Percentiles rank a stretch among this genome's conserved stretches.
Conservation (phyloP, 2,329 filamentous ascomycete genomes). For the Fusarium musae region DNA sequence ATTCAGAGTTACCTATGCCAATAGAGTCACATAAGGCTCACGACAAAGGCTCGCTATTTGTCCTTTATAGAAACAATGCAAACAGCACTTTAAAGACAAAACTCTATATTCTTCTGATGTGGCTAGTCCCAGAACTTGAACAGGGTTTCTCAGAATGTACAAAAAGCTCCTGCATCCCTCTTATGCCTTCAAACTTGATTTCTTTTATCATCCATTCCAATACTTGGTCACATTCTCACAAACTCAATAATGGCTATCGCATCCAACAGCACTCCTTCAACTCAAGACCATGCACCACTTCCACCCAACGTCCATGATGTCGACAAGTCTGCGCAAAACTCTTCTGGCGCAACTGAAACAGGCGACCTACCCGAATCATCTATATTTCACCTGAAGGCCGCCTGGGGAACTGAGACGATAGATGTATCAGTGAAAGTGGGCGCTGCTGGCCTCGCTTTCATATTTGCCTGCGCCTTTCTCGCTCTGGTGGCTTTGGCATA, state of each 20-base stretch:
- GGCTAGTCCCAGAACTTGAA: background rate
- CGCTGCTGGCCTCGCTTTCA: background rate
- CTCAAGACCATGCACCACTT: too few species aligned
- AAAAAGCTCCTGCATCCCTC: background rate
- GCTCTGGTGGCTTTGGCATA: background rate
- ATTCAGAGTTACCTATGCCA: accelerated
- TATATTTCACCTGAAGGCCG: background rate
- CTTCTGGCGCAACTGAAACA: too few species aligned
- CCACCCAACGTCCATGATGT: background rate
- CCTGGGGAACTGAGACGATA: background rate
- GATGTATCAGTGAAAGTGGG: background rate
- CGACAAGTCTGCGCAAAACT: background rate
- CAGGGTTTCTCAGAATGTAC: background rate
- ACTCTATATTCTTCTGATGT: accelerated
- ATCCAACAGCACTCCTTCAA: too few species aligned
- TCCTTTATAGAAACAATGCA: background rate
- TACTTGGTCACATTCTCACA: background rate
- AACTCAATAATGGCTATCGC: background rate
- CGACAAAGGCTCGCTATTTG: accelerated
- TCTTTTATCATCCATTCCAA: accelerated
- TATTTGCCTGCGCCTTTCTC: background rate
- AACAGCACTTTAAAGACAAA: background rate
- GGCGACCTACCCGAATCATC: accelerated
- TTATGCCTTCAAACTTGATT: accelerated
- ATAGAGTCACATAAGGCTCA: accelerated